phyloP scores from a whole-genome alignment of 2,329 filamentous ascomycete species.

The Arthrobotrys conoides region DNA sequence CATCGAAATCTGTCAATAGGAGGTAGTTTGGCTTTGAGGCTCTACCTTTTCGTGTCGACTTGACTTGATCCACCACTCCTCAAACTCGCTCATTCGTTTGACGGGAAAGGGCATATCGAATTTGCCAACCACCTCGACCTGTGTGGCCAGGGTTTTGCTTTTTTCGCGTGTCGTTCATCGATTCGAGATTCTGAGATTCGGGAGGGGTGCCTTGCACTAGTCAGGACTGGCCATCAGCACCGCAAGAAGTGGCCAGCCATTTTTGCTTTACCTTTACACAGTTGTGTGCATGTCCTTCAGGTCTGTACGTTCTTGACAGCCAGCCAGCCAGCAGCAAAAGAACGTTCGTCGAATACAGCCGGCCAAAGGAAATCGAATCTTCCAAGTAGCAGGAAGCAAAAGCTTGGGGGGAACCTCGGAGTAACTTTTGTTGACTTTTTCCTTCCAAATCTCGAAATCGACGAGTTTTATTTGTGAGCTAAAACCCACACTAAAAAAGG shows the following conservation, averaged over 20 bases:
- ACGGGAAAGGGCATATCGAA: conserved; percentile 52
- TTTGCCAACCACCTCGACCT: conserved; percentile 38
- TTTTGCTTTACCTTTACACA: conserved; percentile 23
- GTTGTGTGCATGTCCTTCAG: conserved; percentile 40
- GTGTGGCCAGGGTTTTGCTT: conserved; percentile 41
- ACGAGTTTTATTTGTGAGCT: conserved; percentile 32
- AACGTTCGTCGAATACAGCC: conserved; percentile 3
- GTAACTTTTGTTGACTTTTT: conserved; percentile 59
- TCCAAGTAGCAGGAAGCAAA: conserved; percentile 40
- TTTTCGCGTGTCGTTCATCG: conserved; percentile 55
- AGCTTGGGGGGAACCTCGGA: conserved; percentile 10
- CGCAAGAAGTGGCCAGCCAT: conserved; percentile 43
- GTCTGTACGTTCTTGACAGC: conserved; percentile 46
- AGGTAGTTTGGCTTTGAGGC: neutral
- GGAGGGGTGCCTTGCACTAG: conserved; percentile 60
- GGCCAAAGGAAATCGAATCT: conserved; percentile 33
- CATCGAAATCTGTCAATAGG: neutral
- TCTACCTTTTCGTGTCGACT: conserved; percentile 25
- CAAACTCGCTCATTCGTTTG: conserved; percentile 12
- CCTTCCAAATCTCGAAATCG: conserved; percentile 53
- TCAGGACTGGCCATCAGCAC: conserved; percentile 49
- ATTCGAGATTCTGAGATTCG: conserved; percentile 60
- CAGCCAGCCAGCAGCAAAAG: too few species aligned
- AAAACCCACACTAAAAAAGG: conserved; percentile 57
- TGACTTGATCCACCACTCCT: neutral